Evolutionary conservation across 495 filamentous ascomycete species (phyloP).

Genomic region (Letharia lupina): DNA sequence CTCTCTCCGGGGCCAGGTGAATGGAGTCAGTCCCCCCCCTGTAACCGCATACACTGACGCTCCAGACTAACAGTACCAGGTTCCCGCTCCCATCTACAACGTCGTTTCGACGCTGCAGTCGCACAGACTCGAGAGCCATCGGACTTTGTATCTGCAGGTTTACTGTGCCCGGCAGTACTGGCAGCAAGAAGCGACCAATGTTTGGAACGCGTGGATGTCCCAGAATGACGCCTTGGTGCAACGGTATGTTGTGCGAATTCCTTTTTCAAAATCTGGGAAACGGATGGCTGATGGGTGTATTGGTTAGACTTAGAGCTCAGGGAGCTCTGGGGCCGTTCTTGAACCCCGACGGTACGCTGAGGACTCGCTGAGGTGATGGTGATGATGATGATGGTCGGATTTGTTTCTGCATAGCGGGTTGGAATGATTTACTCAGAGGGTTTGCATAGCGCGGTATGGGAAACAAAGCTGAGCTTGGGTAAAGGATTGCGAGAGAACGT

Average conservation of each 20-base stretch:
- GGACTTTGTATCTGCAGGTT: not conserved
- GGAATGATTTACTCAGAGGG: not conserved
- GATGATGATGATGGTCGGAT: not conserved
- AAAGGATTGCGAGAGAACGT: not conserved
- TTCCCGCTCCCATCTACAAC: not conserved
- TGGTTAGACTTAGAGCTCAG: conserved; percentile 8
- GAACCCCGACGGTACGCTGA: conserved; percentile 3
- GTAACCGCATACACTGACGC: not conserved
- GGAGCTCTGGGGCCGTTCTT: conserved; percentile 10
- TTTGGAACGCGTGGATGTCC: conserved; percentile 10
- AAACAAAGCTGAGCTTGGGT: not conserved
- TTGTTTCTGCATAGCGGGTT: not conserved
- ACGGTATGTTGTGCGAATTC: not conserved
- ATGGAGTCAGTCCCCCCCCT: not conserved
- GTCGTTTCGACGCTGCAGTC: conserved; percentile 1
- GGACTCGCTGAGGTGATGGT: not conserved
- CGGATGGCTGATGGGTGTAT: not conserved
- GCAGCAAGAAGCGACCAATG: conserved; percentile 9
- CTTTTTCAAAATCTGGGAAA: not conserved
- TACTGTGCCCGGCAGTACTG: conserved; percentile 6
- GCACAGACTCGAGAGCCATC: not conserved
- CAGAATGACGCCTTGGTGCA: conserved; percentile 6
- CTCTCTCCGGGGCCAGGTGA: conserved; percentile 1
- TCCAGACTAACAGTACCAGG: not conserved
- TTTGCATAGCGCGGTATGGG: not conserved